phyloP scores from a whole-genome alignment of 306 rosid species.

The Hippophae rhamnoides region DNA sequence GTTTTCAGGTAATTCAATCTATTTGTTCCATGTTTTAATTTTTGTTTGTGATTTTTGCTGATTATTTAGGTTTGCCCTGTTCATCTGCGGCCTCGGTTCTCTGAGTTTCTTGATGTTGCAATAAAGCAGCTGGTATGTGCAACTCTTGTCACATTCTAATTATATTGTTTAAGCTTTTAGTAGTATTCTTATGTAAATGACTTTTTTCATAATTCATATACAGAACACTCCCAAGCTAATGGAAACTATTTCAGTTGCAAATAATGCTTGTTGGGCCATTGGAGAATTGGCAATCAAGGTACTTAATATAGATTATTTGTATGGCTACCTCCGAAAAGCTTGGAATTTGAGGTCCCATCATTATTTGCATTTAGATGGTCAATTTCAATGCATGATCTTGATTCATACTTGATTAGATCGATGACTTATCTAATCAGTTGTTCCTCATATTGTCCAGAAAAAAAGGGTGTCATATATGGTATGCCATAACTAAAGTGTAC shows the following conservation, averaged over 20 bases:
- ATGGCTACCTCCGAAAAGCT: background rate
- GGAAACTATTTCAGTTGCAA: conserved; percentile 87
- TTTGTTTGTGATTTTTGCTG: conserved; percentile 11
- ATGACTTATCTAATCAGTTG: no score
- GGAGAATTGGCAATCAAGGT: conserved; percentile 98
- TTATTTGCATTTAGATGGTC: background rate
- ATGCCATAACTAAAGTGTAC: no score
- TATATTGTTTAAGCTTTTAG: conserved; percentile 2
- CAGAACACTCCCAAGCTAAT: conserved; percentile 76
- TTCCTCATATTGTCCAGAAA: no score
- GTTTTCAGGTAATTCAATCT: background rate
- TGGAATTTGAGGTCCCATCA: no score
- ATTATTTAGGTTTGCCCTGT: conserved; percentile 69
- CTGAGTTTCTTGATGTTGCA: conserved; percentile 80
- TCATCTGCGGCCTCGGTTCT: conserved; percentile 74
- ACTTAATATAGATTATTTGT: conserved; percentile 7
- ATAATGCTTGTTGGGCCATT: conserved; percentile 99
- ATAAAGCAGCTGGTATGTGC: conserved; percentile 82
- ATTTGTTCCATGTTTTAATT: conserved; percentile 2
- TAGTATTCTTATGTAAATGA: conserved; percentile 9
- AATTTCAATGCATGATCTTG: no score
- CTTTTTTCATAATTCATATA: conserved; percentile 12
- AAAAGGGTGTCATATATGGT: no score
- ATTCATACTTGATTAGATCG: no score
- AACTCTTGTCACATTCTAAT: conserved; percentile 7